Evolutionary conservation across 495 filamentous ascomycete genomes (phyloP), one percentile per base, ranked within the genome.

Genomic region (Aspergillus taichungensis): DNA sequence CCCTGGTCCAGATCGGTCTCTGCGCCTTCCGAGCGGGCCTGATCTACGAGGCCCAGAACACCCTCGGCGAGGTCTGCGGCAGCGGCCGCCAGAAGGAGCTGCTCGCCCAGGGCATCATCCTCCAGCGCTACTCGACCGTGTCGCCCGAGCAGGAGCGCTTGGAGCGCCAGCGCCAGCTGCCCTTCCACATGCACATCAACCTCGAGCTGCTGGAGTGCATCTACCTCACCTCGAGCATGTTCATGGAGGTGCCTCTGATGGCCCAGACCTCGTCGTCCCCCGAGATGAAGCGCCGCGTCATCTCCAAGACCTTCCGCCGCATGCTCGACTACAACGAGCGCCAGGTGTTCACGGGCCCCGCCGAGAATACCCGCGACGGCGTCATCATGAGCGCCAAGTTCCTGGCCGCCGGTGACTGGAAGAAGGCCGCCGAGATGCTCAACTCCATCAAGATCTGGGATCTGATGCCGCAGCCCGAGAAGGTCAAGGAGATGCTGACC

Each of bases 161-260:
- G 18, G 92, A 99, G 66, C 82, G 89, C 51, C 92, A 97, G 64
- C 81, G 92, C 49, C 92, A 97, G 69, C 75, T 99, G 47, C 92
- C 92, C 35, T 99, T 99, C 79, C 92, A 99, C 72, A 95, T 96
- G 87, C 92, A 99, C 75, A 97, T 99, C 75, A 99, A 99, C 74
- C 77, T 99, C 13, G 92, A 99, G 57, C 79, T 99, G 28, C 80
- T 99, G 3, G 92, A 99, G 65, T 97, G 91, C 59, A 90, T 96
- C 47, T 99, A 99, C 67, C 82, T 99, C 37, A 96, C 92, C 45
- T 96, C 88, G 66, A 94, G 86, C 72, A 97, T 97, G 92, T 82
- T 99, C 48, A 77, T 99, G 37, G 92, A 99, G 71, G 95, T 99
- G 49, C 92, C 92, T 9, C 84, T 95, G 37, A 82, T 99, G 46